Base-by-base conservation (phyloP, 192 early-diverging fungal genomes). In the Pilobolus umbonatus region DNA sequence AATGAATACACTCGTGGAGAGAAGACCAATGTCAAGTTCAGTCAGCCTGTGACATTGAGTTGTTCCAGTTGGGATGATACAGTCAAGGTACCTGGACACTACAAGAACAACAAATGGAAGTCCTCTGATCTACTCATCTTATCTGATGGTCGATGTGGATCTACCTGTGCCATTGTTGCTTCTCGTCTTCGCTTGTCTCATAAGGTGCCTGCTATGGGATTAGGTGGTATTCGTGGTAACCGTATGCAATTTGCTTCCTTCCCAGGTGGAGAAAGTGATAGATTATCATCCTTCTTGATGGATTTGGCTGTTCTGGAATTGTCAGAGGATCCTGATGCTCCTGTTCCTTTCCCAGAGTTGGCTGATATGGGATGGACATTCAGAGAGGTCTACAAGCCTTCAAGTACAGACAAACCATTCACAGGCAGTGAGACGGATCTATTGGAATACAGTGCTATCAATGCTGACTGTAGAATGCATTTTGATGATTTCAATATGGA, bases 281-380 rank as follows among this genome's bases (percentile, higher is more conserved):
- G 67, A 34, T 52, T 69, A 22, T 69, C 67, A 12, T 43, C 49
- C 1, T 69, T 69, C 48, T 43, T 69, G 28, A 50, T 45, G 9
- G 67, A 69, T n/a, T 24, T 69, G 2, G 61, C 63, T 9, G 19
- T 29, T 3, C 42, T 69, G 19, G 61, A 49, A 30, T 25, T 69
- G 0, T 51, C 57, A 1, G 40, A 69, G 26, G 56, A 59, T 26
- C 59, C 67, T 11, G 56, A 64, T 30, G 67, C 67, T 10, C 67
- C 67, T 17, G 29, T 49, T n/a, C 57, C 67, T 11, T 69, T 69
- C 55, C 67, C 67, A 30, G 46, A 64, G n/a, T 24, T 56, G 30
- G 67, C 67, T 31, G 67, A 69, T 49, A 69, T 69, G 67, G 67
- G 67, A 6, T 69, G 61, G 61, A 69, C 67, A 12, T 69, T 69